Conservation (phyloP, 129 eudicot genomes). For the Cynara cardunculus region DNA sequence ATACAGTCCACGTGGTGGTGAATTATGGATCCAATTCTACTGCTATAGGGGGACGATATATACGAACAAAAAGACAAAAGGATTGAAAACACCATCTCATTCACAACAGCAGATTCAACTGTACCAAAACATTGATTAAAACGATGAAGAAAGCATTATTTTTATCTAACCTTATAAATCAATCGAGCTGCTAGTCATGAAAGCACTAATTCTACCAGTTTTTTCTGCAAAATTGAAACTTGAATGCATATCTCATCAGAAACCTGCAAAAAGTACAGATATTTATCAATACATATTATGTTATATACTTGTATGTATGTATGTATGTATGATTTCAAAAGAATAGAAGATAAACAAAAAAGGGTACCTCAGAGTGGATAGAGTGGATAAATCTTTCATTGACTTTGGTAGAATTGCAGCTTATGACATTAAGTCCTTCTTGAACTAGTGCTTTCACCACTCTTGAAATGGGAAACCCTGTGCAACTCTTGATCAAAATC, state of each 20-base stretch:
- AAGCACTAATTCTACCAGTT: slow-evolving; percentile 15
- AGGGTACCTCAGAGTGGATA: slow-evolving; percentile 37
- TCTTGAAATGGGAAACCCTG: slow-evolving; percentile 23
- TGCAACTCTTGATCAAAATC: slow-evolving; percentile 32
- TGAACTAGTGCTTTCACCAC: slow-evolving; percentile 14
- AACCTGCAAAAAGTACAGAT: slow-evolving; percentile 21
- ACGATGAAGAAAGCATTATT: too few species aligned
- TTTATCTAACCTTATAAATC: neutral
- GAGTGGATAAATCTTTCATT: slow-evolving; percentile 26
- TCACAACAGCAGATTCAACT: too few species aligned
- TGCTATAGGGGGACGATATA: neutral
- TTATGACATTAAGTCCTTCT: slow-evolving; percentile 20
- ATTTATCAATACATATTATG: neutral
- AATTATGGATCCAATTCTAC: neutral
- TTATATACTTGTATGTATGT: neutral
- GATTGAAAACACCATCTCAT: neutral
- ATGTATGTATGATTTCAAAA: neutral
- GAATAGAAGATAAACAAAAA: neutral
- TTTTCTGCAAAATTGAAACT: slow-evolving; percentile 35
- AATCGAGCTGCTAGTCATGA: neutral
- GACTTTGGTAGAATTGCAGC: slow-evolving; percentile 31
- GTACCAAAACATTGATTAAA: too few species aligned
- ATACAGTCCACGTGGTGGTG: neutral
- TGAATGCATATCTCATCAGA: slow-evolving; percentile 18
- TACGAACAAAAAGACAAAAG: neutral